Evolutionary conservation across 2,329 filamentous ascomycete species (phyloP), one percentile per base, ranked within the genome.

Genomic region (Aureobasidium lini): DNA sequence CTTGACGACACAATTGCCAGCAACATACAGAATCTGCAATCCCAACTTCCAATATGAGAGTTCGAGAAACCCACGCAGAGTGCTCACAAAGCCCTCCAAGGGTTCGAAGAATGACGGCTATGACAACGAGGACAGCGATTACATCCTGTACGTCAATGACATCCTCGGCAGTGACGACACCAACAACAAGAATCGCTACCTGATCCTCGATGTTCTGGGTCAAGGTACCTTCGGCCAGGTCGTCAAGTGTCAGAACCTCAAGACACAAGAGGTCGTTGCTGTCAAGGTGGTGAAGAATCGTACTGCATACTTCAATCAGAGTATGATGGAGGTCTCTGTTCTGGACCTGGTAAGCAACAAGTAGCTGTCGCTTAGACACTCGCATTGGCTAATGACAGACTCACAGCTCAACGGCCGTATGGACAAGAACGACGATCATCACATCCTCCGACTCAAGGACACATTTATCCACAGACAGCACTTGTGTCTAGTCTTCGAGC

Each of bases 241-340:
- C 34, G 94, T 99, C 62, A 99, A 99, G 74, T 99, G 94, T 71
- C 94, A 99, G 73, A 99, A 99, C 68, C 76, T 99, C 67, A 96
- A 96, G 77, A 97, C 94, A 0, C 92, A 96, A 72, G 94, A 99
- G 75, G 94, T 99, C 40, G 94, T 99, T 46, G 94, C 94, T 3
- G 94, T 99, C 66, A 99, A 99, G 76, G 94, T 99, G 58, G 94
- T 99, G 77, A 99, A 99, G 77, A 99, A 99, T 75, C 87, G 93
- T 68, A 99, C 94, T 1, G 94, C 94, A 39, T 99, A 99, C 74
- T 99, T 99, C 79, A 99, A 99, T 71, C 94, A 99, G 75, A 97
- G 94, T 74, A 99, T 99, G 94, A 99, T 99, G 94, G 94, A 99
- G 72, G 94, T 99, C 34, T 99, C 94, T 1, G 94, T 99, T 28